Conservation (phyloP, 331 rosid species). For the Cucumis variabilis region DNA sequence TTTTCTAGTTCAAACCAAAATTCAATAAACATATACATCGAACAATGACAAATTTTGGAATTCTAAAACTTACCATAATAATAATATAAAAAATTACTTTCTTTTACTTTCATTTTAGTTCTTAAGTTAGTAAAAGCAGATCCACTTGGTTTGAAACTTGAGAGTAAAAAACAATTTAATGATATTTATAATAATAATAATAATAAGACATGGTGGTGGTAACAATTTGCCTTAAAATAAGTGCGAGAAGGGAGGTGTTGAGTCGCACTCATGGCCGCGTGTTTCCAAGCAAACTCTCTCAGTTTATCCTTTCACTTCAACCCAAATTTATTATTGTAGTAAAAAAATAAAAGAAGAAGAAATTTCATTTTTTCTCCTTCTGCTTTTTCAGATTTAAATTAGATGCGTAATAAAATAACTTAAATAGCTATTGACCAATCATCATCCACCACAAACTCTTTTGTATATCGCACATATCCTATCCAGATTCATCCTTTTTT, state of each 20-base stretch:
- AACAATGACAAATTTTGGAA: neutral
- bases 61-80: neutral
- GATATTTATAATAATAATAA: neutral
- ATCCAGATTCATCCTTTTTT: neutral
- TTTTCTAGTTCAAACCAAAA: neutral
- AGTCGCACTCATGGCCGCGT: constrained; percentile 7
- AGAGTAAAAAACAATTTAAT: too few species aligned
- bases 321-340: neutral
- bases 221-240: constrained; percentile 10
- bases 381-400: neutral
- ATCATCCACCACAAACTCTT: neutral
- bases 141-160: too few species aligned
- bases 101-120: too few species aligned
- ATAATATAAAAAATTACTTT: neutral
- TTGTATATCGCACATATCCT: neutral
- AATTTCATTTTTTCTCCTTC: neutral
- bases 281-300: neutral
- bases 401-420: neutral
- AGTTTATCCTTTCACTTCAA: neutral
- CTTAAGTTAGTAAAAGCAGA: too few species aligned
- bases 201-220: neutral
- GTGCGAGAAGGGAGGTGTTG: neutral
- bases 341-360: too few species aligned
- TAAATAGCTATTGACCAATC: neutral
- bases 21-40: neutral